Evolutionary conservation across 495 filamentous ascomycete genomes (phyloP).

Genomic region (Jackrogersella minutella): DNA sequence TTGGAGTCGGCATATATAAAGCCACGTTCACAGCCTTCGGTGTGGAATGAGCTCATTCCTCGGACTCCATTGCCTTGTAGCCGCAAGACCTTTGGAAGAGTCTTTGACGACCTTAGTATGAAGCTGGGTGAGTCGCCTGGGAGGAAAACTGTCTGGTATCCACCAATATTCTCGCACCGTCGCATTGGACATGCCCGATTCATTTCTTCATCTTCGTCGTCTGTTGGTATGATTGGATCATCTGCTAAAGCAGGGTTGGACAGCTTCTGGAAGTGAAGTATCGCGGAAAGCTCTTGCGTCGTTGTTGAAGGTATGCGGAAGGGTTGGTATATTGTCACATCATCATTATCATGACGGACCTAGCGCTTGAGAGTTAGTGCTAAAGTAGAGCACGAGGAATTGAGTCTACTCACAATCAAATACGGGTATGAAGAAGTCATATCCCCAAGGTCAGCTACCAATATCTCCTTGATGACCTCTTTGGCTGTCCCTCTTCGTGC

Average conservation of each 20-base stretch:
- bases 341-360: conserved; percentile 80
- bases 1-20: conserved; percentile 80
- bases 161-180: conserved; percentile 69
- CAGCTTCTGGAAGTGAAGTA: conserved; percentile 80
- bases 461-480: conserved; percentile 75
- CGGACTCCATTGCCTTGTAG: conserved; percentile 70
- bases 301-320: conserved; percentile 59
- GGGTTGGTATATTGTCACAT: conserved; percentile 87
- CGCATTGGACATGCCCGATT: conserved; percentile 63
- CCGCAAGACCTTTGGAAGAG: conserved; percentile 74
- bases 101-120: conserved; percentile 78
- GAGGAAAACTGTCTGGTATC: conserved; percentile 81
- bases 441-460: conserved; percentile 87
- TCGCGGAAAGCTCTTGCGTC: conserved; percentile 48
- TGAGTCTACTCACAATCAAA: conserved; percentile 69
- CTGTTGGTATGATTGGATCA: conserved; percentile 51
- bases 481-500: conserved; percentile 72
- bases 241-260: conserved; percentile 66
- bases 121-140: conserved; percentile 81
- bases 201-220: conserved; percentile 50
- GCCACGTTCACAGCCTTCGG: conserved; percentile 74
- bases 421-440: conserved; percentile 72
- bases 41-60: conserved; percentile 76
- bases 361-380: conserved; percentile 45
- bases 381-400: background rate